Evolutionary conservation across 768 basidiomycete genomes (phyloP).

Genomic region (Strobilomyces confusus): DNA sequence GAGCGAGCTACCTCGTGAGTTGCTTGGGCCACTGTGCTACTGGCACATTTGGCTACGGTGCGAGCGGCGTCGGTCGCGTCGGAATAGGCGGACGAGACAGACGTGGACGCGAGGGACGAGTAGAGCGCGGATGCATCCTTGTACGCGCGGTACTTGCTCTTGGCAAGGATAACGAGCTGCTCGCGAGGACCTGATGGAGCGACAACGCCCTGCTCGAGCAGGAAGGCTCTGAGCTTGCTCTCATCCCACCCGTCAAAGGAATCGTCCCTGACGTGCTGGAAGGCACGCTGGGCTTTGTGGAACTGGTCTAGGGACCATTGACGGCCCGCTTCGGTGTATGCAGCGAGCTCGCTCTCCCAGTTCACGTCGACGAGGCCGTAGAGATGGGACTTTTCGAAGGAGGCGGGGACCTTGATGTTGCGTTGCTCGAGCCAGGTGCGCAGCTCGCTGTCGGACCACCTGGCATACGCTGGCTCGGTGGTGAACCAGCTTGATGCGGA

Average conservation of each 20-base stretch:
- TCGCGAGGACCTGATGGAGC: conserved; percentile 76
- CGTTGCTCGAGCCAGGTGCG: conserved; percentile 67
- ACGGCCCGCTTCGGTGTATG: conserved; percentile 29
- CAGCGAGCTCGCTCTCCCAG: conserved; percentile 41
- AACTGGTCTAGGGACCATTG: conserved; percentile 65
- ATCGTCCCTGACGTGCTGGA: conserved; percentile 53
- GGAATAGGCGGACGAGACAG: conserved; percentile 50
- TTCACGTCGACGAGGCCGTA: conserved; percentile 55
- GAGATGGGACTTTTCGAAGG: conserved; percentile 38
- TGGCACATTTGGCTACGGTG: conserved; percentile 38
- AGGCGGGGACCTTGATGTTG: conserved; percentile 50
- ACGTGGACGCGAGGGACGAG: conserved; percentile 43
- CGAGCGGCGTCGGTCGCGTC: conserved; percentile 35
- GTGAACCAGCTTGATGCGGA: conserved; percentile 53
- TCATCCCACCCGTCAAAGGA: conserved; percentile 85
- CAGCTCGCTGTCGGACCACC: conserved; percentile 65
- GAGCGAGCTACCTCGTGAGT: conserved; percentile 46
- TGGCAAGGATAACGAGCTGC: conserved; percentile 74
- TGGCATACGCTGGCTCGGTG: conserved; percentile 34
- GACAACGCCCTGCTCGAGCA: conserved; percentile 85
- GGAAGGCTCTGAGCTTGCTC: conserved; percentile 71
- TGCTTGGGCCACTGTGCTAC: conserved; percentile 47
- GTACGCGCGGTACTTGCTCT: conserved; percentile 62
- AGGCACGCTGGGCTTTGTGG: conserved; percentile 56
- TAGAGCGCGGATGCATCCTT: conserved; percentile 56